Base-by-base conservation (phyloP, 2,329 filamentous ascomycete genomes). In the Xylariaceae sp. region DNA sequence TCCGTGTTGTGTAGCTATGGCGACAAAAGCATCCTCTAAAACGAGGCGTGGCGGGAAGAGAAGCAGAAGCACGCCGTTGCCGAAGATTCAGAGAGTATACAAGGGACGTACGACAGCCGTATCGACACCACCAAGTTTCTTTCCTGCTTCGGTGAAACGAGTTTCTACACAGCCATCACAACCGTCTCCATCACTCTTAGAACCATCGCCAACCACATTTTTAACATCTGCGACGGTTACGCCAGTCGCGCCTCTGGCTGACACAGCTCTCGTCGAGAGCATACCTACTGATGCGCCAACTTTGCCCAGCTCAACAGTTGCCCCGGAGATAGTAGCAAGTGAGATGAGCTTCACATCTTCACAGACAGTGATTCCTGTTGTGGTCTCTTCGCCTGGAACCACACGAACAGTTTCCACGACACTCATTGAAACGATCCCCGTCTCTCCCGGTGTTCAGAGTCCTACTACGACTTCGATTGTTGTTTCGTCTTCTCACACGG, bases 31-130 rank as follows among this genome's bases (percentile, higher is more conserved):
- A 69, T 76, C 77, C 61, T 78, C 79, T 61, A 75, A 80, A 59
- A 83, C 80, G 57, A 78, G 71, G 53, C 74, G 82, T 57, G 71
- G 76, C 59, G 80, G 79, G 55, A 78, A 76, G 69, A 76, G 76
- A 71, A 83, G 82, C 74, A 76, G 76, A 71, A 83, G 82, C 74
- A 84, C 82, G 67, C 80, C 78, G 61, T 74, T 83, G 64, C 80
- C 80, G 52, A 79, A 70, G 66, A 63, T 58, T 23, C 61, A 61
- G 45, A 60, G 65, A 51, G 65, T 48, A 57, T 57, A 55, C 56
- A 58, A 59, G 47, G 66, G 58, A 59, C 64, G 58, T 23, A 56
- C 56, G n/a, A 58, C 57, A 42, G 57, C 54, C 30, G 51, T 56
- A 42, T 10, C 11, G 52, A 51, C 63, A 7, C 59, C 56, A 30